A percentile compares a stretch with the other conserved stretches of the same genome.
phyloP scores from a whole-genome alignment of 2,329 filamentous ascomycete genomes.

The Stagonosporopsis cucurbitacearum region DNA sequence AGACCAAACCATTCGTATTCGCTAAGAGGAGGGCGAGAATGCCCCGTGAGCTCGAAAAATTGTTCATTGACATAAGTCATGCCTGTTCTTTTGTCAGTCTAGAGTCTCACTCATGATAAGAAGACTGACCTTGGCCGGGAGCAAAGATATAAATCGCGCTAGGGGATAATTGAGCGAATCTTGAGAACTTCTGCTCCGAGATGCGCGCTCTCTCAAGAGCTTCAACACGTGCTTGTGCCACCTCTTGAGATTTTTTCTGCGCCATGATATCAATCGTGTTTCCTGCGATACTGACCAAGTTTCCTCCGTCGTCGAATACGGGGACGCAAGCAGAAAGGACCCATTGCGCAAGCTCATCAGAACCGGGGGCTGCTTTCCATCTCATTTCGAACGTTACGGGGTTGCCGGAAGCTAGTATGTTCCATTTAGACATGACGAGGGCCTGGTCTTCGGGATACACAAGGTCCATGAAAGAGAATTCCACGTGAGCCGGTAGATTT shows the following conservation, averaged over 20 bases:
- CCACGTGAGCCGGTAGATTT: constrained; percentile 24
- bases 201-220: constrained; percentile 34
- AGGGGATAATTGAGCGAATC: constrained; percentile 36
- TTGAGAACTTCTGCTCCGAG: constrained; percentile 36
- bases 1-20: constrained; percentile 28
- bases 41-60: constrained; percentile 37
- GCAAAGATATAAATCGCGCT: constrained; percentile 37
- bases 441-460: constrained; percentile 36
- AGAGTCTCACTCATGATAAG: neutral
- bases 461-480: constrained; percentile 43
- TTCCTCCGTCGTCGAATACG: constrained; percentile 35
- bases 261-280: constrained; percentile 43
- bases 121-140: constrained; percentile 27
- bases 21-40: constrained; percentile 20
- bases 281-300: constrained; percentile 38
- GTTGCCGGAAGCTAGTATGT: constrained; percentile 32
- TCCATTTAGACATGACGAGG: constrained; percentile 41
- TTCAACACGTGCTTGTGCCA: constrained; percentile 30
- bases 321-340: constrained; percentile 41
- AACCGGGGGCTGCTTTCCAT: constrained; percentile 35
- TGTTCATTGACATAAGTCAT: constrained; percentile 41
- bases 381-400: constrained; percentile 45
- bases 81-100: constrained; percentile 9
- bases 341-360: constrained; percentile 31
- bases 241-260: constrained; percentile 39